Conservation (phyloP, 805 yeast species). For the Yarrowia porcina region DNA sequence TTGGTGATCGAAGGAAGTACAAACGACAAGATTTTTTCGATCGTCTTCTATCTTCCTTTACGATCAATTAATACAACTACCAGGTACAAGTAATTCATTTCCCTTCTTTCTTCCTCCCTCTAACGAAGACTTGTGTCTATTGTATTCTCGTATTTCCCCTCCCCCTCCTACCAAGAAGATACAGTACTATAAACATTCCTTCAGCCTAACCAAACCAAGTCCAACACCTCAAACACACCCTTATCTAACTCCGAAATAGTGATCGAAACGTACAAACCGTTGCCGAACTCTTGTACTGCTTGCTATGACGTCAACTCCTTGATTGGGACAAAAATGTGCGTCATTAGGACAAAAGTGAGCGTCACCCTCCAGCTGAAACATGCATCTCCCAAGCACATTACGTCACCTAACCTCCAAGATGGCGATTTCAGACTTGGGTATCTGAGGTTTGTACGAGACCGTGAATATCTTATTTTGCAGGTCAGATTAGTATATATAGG, state of each 20-base stretch:
- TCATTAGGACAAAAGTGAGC: slow-evolving; percentile 1
- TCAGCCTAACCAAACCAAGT: neutral
- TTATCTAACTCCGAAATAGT: neutral
- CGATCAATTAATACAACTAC: no score
- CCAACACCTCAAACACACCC: neutral
- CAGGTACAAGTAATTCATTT: neutral
- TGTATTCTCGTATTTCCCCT: neutral
- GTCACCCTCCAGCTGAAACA: neutral
- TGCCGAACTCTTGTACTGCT: neutral
- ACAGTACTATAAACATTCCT: no score
- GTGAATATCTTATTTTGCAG: neutral
- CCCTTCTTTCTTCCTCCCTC: neutral
- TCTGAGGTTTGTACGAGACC: neutral
- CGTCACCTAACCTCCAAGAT: slow-evolving; percentile 15
- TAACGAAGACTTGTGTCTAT: neutral
- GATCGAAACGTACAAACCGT: neutral
- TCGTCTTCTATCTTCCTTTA: no score
- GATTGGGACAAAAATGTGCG: neutral
- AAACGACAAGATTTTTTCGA: no score
- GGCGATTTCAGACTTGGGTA: neutral
- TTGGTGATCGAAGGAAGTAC: no score
- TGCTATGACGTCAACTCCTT: slow-evolving; percentile 5
- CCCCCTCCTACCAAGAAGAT: neutral
- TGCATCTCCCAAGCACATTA: neutral
- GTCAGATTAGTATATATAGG: slow-evolving; percentile 5